These are phyloP conservation scores for Acmispon strigosus DNA, from an alignment of 306 rosid species.

Conservation along the genomic window DNA sequence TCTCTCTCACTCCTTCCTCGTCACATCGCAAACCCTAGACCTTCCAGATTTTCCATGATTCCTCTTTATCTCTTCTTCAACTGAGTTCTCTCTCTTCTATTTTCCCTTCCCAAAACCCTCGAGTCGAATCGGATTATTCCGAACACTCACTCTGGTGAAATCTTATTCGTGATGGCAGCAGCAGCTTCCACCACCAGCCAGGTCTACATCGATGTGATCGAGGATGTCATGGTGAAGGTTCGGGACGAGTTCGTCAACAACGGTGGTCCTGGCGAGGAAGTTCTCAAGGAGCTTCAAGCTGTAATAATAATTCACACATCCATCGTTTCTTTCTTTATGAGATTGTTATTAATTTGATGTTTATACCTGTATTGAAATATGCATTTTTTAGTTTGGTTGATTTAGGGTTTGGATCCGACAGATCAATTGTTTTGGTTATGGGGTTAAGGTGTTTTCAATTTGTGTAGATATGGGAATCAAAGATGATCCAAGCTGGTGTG, in stretches of 20 bases:
- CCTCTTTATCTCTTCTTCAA: slow-evolving; percentile 13
- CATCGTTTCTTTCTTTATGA: background rate
- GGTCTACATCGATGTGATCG: slow-evolving; percentile 85
- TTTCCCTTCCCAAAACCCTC: background rate
- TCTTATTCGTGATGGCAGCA: slow-evolving; percentile 36
- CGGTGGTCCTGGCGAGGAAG: slow-evolving; percentile 88
- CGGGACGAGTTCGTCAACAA: slow-evolving; percentile 80
- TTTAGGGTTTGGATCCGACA: slow-evolving; percentile 49
- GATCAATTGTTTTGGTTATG: slow-evolving; percentile 13
- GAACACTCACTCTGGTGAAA: background rate
- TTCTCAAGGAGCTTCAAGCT: slow-evolving; percentile 97
- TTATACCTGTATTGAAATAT: background rate
- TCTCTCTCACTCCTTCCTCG: background rate
- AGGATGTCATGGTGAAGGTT: slow-evolving; percentile 88
- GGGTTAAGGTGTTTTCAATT: slow-evolving; percentile 7
- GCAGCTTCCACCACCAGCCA: slow-evolving; percentile 62
- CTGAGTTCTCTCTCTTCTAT: background rate
- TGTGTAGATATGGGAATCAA: slow-evolving; percentile 84
- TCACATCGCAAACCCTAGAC: slow-evolving; percentile 28
- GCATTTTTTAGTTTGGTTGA: background rate
- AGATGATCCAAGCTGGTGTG: slow-evolving; percentile 84
- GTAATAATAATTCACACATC: slow-evolving; percentile 30
- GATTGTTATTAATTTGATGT: background rate
- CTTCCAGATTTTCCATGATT: background rate
- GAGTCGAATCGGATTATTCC: background rate